Base-by-base conservation (phyloP, 2,329 filamentous ascomycete species). In the Colletotrichum scovillei region DNA sequence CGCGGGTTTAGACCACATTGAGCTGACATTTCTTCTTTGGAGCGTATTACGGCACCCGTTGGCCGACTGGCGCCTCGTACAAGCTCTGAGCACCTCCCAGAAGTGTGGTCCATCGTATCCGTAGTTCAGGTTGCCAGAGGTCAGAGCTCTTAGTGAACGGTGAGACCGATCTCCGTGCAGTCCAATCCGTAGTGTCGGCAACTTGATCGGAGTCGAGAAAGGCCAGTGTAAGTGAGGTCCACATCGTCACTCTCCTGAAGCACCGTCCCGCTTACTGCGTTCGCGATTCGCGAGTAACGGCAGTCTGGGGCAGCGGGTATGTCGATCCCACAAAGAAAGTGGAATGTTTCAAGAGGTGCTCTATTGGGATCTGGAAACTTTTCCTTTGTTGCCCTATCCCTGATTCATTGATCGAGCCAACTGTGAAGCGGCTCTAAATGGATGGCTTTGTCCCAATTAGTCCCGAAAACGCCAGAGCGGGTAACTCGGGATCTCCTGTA, bases 31-130 rank as follows among this genome's bases (percentile, higher is more conserved):
- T 55, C 12, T 22, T 16, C 32, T 26, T 66, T 22, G 30, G 22
- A 16, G 32, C 46, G 57, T 26, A 26, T 57, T n/a, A 16, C 71
- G 71, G 71, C 67, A 73, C 12, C 12, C 14, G 7, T 28, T 30
- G n/a, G 71, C 67, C 71, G 71, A 71, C 9, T 5, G 38, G 26
- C 32, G 22, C 46, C 49, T 73, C 71, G 56, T 62, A 71, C 38
- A 49, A 30, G 56, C 55, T 57, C 24, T 64, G 67, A 62, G 42
- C 49, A 56, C 42, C 28, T 53, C 67, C 42, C 32, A 38, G 7
- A 16, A 26, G 30, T 32, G 56, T 49, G 71, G 67, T 24, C 55
- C 24, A 26, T 57, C 55, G 42, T 35, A 42, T 3, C 28, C 55
- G 30, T 70, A 42, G 67, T 30, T 70, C 55, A 30, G 35, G 28